A percentile compares a stretch with the other conserved stretches of the same genome.
Conservation (phyloP, 2,329 filamentous ascomycete species). For the Tolypocladium tundrense region DNA sequence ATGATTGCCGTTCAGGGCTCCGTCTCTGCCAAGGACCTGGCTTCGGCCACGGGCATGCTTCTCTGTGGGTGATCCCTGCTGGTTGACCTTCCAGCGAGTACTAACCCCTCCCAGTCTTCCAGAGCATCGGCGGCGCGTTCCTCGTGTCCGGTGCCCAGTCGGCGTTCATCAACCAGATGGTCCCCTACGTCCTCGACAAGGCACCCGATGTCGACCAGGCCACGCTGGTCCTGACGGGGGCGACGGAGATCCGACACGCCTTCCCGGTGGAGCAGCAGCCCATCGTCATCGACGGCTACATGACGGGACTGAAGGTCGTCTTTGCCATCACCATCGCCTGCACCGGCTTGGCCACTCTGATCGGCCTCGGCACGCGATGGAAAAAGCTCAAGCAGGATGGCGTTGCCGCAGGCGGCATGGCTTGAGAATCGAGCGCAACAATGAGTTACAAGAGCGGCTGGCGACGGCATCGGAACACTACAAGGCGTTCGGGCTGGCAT, state of each 20-base stretch:
- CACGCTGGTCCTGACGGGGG: constrained; percentile 30
- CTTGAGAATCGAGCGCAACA: constrained; percentile 8
- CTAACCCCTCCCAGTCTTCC: constrained; percentile 26
- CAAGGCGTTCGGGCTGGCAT: neutral
- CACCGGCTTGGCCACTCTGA: constrained; percentile 26
- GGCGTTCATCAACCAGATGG: constrained; percentile 34
- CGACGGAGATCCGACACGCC: constrained; percentile 43
- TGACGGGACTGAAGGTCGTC: constrained; percentile 50
- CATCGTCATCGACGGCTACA: constrained; percentile 51
- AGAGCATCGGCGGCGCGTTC: constrained; percentile 40
- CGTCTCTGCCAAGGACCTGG: constrained; percentile 29
- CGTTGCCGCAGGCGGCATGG: constrained; percentile 16
- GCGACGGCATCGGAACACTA: neutral
- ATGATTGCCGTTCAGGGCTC: constrained; percentile 9
- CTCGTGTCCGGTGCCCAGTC: constrained; percentile 38
- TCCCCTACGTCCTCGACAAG: constrained; percentile 20
- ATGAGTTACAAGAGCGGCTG: neutral
- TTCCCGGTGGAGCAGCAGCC: constrained; percentile 38
- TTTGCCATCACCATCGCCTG: constrained; percentile 47
- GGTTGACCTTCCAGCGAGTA: neutral
- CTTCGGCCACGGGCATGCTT: constrained; percentile 36
- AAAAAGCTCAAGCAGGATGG: constrained; percentile 22
- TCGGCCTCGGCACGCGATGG: constrained; percentile 26
- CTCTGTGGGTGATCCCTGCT: constrained; percentile 22
- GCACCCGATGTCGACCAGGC: constrained; percentile 25